Base-by-base conservation (phyloP, 139 green algal species). In the Tetraselmis striata region DNA sequence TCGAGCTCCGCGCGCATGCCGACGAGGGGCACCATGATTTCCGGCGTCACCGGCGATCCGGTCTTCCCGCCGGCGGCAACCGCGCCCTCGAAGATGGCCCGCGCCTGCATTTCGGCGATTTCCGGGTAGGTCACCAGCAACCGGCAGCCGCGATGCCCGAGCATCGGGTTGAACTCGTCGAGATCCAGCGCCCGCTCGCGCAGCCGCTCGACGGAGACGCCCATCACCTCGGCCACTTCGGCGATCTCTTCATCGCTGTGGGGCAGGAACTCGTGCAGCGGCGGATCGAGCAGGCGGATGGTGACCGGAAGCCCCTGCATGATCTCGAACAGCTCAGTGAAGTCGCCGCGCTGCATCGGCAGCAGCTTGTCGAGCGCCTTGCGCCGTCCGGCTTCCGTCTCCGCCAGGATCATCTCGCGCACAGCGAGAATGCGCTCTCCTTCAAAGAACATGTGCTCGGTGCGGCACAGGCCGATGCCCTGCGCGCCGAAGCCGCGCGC, bases 11-110 rank as follows among this genome's bases (percentile, higher is more conserved):
- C 59, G 5, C 77, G 30, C 22, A 81, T 83, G 31, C 86, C 86
- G 27, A 91, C 81, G 59, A 91, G 87, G 0, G 87, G 87, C 28
- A 91, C 83, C 86, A 91, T 91, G 84, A 91, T 91, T 26, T 91
- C 84, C 32, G 81, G 80, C 25, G 32, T 25, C 25, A 83, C 77
- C 32, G 28, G 2, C 18, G 76, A 25, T 31, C 83, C 87, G 23
- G 82, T 79, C 32, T 77, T 32, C 80, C 82, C 11, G 18, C 59
- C 81, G 74, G 26, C 25, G n/a, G 59, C 77, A 31, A 29, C 32
- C 58, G 87, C 87, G 22, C 86, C 87, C 77, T 91, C 83, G 59
- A 89, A 29, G 28, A 91, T 85, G 29, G 87, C 87, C 1, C 86
- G 78, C 29, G n/a, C 74, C 74, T 77, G 87, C 87, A 85, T 89